phyloP scores from a whole-genome alignment of 805 yeast genomes.

The Maudiozyma pseudohumilis region DNA sequence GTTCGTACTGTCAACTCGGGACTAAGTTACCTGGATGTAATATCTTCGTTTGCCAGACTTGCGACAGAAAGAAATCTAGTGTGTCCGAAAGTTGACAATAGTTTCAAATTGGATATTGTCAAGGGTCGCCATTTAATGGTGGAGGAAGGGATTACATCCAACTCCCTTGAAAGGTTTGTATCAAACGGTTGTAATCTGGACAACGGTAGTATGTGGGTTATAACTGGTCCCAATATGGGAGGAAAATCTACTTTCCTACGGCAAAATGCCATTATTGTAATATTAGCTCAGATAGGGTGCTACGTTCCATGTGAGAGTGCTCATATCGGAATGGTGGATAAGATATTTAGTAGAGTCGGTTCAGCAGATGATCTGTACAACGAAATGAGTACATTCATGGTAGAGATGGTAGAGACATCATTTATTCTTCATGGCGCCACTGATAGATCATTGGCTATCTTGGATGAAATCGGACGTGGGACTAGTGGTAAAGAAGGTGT shows the following conservation, averaged over 20 bases:
- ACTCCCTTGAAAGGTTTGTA: conserved; percentile 31
- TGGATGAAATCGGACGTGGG: conserved; percentile 88
- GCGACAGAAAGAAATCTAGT: conserved; percentile 60
- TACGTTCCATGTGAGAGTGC: conserved; percentile 62
- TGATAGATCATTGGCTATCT: conserved; percentile 54
- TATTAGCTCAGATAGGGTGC: conserved; percentile 66
- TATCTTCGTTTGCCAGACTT: conserved; percentile 60
- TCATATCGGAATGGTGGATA: conserved; percentile 61
- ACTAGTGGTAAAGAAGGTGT: conserved; percentile 79
- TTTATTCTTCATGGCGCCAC: conserved; percentile 59
- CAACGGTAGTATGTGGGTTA: conserved; percentile 38
- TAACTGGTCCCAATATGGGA: conserved; percentile 91
- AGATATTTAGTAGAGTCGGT: conserved; percentile 70
- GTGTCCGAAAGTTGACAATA: conserved; percentile 51
- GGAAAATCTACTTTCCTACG: conserved; percentile 71
- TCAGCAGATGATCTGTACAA: conserved; percentile 74
- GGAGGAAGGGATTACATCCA: conserved; percentile 53
- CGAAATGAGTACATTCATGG: conserved; percentile 86
- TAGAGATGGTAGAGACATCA: conserved; percentile 82
- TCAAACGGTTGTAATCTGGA: conserved; percentile 26
- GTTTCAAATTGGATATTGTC: conserved; percentile 38
- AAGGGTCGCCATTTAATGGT: conserved; percentile 83
- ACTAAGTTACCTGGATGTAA: conserved; percentile 61
- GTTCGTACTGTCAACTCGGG: conserved; percentile 42
- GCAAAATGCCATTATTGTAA: conserved; percentile 59